Percentiles rank a stretch among this genome's conserved stretches.
Evolutionary conservation across 768 basidiomycete genomes (phyloP).

Genomic region (Collybia sordida): DNA sequence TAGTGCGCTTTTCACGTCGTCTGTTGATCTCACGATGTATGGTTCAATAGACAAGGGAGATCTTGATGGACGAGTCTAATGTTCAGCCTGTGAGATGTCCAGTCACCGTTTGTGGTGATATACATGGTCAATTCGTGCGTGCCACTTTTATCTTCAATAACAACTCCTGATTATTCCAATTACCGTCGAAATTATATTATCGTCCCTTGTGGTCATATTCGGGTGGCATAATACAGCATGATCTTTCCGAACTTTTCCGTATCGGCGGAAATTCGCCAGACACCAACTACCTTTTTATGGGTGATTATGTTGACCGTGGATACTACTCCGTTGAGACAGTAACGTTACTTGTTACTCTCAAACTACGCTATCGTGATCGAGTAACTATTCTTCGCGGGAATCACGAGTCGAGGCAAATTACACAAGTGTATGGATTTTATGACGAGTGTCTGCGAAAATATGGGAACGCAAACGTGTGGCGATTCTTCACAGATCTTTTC

Average conservation of each 20-base stretch:
- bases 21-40: constrained; percentile 20
- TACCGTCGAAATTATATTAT: constrained; percentile 2
- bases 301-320: constrained; percentile 98
- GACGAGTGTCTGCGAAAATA: constrained; percentile 99
- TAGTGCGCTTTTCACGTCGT: constrained; percentile 4
- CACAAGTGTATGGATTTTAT: constrained; percentile 99
- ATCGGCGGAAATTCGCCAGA: constrained; percentile 99
- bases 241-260: constrained; percentile 97
- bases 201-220: constrained; percentile 5
- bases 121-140: constrained; percentile 99
- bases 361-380: constrained; percentile 96
- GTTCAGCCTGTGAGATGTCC: constrained; percentile 98
- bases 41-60: constrained; percentile 82
- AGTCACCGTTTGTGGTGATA: constrained; percentile 99
- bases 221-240: constrained; percentile 66
- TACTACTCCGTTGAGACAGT: constrained; percentile 99
- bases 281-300: constrained; percentile 99
- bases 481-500: constrained; percentile 98
- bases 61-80: constrained; percentile 98
- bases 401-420: constrained; percentile 99
- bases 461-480: constrained; percentile 99
- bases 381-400: constrained; percentile 98
- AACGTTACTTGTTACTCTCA: constrained; percentile 93
- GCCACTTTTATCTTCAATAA: constrained; percentile 17
- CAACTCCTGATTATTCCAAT: constrained; percentile 12